phyloP scores from a whole-genome alignment of 106 monocot genomes.

The Xerophyta viscosa region DNA sequence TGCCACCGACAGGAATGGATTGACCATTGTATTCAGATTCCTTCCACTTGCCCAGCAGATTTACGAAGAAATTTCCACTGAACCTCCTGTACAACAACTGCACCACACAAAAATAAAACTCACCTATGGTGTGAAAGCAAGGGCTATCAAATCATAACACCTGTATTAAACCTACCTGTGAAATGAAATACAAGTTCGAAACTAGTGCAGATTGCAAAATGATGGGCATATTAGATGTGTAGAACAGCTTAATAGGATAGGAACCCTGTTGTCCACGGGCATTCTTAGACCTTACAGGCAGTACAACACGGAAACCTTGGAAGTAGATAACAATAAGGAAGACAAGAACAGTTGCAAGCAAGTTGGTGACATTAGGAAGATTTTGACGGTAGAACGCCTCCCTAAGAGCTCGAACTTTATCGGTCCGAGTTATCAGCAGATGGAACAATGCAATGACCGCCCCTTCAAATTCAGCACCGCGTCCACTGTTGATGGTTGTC shows the following conservation, averaged over 20 bases:
- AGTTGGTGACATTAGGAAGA: constrained; percentile 43
- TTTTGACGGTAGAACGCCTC: constrained; percentile 41
- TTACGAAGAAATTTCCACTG: constrained; percentile 40
- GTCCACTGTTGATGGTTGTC: constrained; percentile 38
- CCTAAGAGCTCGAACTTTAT: constrained; percentile 36
- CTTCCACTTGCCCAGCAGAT: constrained; percentile 41
- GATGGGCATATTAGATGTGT: constrained; percentile 47
- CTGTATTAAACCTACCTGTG: constrained; percentile 28
- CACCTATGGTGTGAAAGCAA: too few relatives aligned
- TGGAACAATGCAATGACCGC: constrained; percentile 47
- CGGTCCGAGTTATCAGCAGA: constrained; percentile 36
- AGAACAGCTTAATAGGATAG: constrained; percentile 40
- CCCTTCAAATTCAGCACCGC: constrained; percentile 43
- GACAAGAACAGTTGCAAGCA: constrained; percentile 35
- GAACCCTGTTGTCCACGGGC: constrained; percentile 41
- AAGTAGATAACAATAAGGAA: constrained; percentile 42
- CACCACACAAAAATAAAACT: constrained; percentile 2
- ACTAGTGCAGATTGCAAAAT: constrained; percentile 42
- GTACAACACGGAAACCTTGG: constrained; percentile 45
- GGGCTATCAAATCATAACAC: too few relatives aligned
- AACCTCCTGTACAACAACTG: constrained; percentile 38
- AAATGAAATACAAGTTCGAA: constrained; percentile 43
- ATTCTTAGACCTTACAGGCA: constrained; percentile 45
- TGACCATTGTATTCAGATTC: constrained; percentile 41
- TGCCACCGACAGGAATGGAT: constrained; percentile 33